Conservation (phyloP, 768 basidiomycete genomes). For the Lentinula raphanica region DNA sequence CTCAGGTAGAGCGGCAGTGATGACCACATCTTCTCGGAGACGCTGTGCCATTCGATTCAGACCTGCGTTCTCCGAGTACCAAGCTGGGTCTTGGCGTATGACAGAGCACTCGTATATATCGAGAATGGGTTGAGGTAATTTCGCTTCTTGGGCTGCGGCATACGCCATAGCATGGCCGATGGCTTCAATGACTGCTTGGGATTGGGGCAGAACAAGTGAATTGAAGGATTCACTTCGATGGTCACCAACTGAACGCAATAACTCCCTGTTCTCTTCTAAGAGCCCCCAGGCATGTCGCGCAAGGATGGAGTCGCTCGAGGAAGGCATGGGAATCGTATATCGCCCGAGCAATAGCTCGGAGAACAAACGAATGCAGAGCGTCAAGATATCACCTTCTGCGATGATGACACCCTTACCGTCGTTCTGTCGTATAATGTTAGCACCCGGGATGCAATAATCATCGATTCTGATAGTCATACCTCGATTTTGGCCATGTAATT, state of each 20-base stretch:
- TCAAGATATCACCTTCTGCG: slow-evolving; percentile 50
- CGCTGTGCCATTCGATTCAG: slow-evolving; percentile 45
- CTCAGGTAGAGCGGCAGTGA: slow-evolving; percentile 38
- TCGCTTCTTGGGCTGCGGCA: slow-evolving; percentile 41
- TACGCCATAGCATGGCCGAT: slow-evolving; percentile 62
- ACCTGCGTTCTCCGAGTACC: slow-evolving; percentile 52
- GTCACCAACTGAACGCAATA: slow-evolving; percentile 32
- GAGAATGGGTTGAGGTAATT: slow-evolving; percentile 42
- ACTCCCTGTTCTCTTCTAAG: slow-evolving; percentile 39
- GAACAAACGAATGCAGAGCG: slow-evolving; percentile 51
- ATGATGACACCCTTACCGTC: slow-evolving; percentile 55
- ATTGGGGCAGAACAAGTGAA: slow-evolving; percentile 50
- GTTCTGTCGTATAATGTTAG: slow-evolving; percentile 21
- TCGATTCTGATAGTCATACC: slow-evolving; percentile 24
- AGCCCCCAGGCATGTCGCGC: slow-evolving; percentile 44
- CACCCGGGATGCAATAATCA: not conserved
- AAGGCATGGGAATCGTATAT: slow-evolving; percentile 47
- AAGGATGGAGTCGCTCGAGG: slow-evolving; percentile 44
- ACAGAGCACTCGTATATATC: slow-evolving; percentile 52
- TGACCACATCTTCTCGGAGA: slow-evolving; percentile 39
- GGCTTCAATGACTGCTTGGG: slow-evolving; percentile 49
- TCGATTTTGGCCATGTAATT: slow-evolving; percentile 56
- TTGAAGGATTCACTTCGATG: slow-evolving; percentile 51
- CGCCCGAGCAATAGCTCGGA: slow-evolving; percentile 54
- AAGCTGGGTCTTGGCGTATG: slow-evolving; percentile 50